These are phyloP conservation scores for Solanum bulbocastanum DNA, from an alignment of 257 asterid species.

Conservation along the genomic window DNA sequence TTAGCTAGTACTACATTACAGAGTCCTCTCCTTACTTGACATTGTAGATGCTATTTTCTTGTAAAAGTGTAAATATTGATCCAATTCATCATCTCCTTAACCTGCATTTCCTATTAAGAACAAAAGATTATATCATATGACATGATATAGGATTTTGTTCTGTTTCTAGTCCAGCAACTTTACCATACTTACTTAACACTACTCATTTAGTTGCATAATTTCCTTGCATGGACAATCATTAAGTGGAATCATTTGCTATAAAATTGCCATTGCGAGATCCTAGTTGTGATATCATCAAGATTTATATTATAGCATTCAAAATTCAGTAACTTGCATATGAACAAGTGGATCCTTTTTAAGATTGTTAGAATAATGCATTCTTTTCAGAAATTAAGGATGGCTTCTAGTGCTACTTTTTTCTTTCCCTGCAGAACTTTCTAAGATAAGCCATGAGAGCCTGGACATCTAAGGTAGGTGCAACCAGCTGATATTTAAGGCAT, in stretches of 20 bases:
- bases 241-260: background rate
- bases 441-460: too few species aligned
- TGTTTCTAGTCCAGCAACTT: background rate
- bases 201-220: background rate
- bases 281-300: background rate
- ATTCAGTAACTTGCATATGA: background rate
- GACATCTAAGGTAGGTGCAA: too few species aligned
- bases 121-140: background rate
- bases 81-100: background rate
- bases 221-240: background rate
- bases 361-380: background rate
- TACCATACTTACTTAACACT: background rate
- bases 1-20: background rate
- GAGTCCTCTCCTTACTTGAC: background rate
- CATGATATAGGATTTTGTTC: background rate
- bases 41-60: background rate
- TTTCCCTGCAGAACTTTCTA: too few species aligned
- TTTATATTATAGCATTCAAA: background rate
- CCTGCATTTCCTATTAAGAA: background rate
- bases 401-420: too few species aligned
- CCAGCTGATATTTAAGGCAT: background rate
- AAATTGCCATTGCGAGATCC: background rate
- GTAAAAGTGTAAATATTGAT: background rate
- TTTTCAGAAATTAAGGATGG: background rate
- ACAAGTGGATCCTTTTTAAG: background rate